phyloP scores from a whole-genome alignment of 805 yeast genomes.

The Metschnikowia baotianmanensis region DNA sequence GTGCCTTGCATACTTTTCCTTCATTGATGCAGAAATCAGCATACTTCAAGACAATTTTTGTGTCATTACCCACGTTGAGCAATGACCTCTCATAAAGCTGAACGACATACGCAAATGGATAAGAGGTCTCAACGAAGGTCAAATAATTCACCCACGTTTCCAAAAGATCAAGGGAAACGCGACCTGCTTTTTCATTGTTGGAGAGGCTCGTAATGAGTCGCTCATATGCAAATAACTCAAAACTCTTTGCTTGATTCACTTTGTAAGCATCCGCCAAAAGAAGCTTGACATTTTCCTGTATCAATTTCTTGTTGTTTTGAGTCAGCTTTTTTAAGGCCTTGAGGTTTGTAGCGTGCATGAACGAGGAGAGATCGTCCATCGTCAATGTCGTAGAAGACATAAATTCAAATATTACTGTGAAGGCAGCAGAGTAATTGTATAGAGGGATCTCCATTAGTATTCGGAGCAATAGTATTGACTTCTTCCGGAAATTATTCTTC shows the following conservation, averaged over 20 bases:
- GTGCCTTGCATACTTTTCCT: conserved; percentile 35
- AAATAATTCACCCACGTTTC: conserved; percentile 60
- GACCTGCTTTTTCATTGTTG: conserved; percentile 37
- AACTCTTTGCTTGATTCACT: conserved; percentile 52
- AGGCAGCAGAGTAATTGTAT: conserved; percentile 45
- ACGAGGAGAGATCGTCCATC: conserved; percentile 14
- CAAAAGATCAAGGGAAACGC: conserved; percentile 45
- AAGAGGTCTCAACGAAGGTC: conserved; percentile 46
- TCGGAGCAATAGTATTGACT: conserved; percentile 44
- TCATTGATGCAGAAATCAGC: conserved; percentile 38
- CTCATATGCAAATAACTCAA: conserved; percentile 51
- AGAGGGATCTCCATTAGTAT: conserved; percentile 54
- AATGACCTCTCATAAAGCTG: conserved; percentile 50
- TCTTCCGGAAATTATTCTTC: conserved; percentile 26
- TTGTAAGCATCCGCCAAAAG: conserved; percentile 51
- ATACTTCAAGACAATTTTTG: conserved; percentile 50
- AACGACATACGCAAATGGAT: conserved; percentile 20
- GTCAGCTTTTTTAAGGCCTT: conserved; percentile 12
- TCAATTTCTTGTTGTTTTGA: conserved; percentile 27
- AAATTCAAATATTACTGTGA: conserved; percentile 27
- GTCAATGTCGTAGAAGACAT: conserved; percentile 25
- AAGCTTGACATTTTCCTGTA: conserved; percentile 41
- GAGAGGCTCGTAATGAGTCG: conserved; percentile 26
- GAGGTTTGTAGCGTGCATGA: conserved; percentile 23
- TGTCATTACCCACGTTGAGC: conserved; percentile 43